Percentiles rank a stretch among this genome's conserved stretches.
These are phyloP conservation scores for Ceriops tagal DNA, from an alignment of 345 rosid genomes.

Conservation along the genomic window DNA sequence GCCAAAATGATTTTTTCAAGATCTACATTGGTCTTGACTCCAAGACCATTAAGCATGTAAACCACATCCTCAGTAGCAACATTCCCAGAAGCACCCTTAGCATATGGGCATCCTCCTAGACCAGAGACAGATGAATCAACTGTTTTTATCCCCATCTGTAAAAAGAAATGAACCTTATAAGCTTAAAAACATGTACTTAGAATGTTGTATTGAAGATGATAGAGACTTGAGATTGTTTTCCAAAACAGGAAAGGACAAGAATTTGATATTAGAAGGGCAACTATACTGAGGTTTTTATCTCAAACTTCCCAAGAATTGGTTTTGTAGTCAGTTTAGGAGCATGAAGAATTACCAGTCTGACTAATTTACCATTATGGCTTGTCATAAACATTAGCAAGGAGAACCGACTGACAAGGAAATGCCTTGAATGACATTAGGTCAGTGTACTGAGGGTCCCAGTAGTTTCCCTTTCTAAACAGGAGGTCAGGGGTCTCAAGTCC, in stretches of 20 bases:
- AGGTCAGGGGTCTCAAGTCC: no score
- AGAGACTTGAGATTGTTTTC: neutral
- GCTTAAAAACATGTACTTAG: no score
- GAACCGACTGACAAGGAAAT: neutral
- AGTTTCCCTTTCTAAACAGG: no score
- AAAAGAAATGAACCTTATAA: neutral
- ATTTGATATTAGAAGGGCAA: no score
- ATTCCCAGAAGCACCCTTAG: slow-evolving; percentile 76
- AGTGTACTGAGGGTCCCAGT: neutral
- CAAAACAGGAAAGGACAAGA: no score
- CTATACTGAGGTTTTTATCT: neutral
- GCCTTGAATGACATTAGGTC: neutral
- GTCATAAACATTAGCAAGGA: neutral
- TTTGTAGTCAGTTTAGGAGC: no score
- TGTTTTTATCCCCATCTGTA: slow-evolving; percentile 65
- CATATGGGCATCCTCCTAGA: slow-evolving; percentile 79
- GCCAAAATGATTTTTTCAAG: slow-evolving; percentile 49
- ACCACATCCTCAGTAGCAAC: slow-evolving; percentile 75
- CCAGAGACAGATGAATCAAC: slow-evolving; percentile 67
- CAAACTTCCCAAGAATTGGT: neutral
- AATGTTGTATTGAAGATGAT: no score
- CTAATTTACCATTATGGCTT: neutral
- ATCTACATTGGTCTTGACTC: slow-evolving; percentile 63
- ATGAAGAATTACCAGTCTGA: neutral
- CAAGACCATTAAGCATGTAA: slow-evolving; percentile 78